Percentiles rank a stretch among this genome's conserved stretches.
Evolutionary conservation across 768 basidiomycete species (phyloP).

Genomic region (Rhodotorula paludigena): DNA sequence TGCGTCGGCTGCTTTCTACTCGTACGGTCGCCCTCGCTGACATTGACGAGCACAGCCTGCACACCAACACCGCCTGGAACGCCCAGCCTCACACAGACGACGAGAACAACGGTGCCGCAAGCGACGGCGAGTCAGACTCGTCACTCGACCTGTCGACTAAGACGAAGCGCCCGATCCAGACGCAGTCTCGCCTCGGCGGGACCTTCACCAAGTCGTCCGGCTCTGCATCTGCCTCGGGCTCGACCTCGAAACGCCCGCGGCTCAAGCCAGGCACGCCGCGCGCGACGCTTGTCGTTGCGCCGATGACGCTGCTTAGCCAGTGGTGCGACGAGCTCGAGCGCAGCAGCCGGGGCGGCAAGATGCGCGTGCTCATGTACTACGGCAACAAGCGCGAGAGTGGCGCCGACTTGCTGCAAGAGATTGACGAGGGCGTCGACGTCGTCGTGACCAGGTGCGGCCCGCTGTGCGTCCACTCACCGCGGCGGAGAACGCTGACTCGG

Average conservation of each 20-base stretch:
- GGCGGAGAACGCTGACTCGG: not conserved
- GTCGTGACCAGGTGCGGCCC: conserved; percentile 60
- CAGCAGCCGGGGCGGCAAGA: conserved; percentile 51
- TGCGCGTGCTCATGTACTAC: conserved; percentile 75
- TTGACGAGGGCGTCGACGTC: conserved; percentile 62
- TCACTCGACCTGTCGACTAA: not conserved
- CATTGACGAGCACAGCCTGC: conserved; percentile 8
- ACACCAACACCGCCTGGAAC: conserved; percentile 33
- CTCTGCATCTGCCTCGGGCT: not conserved
- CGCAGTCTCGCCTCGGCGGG: not conserved
- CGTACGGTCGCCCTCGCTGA: not conserved
- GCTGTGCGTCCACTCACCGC: not conserved
- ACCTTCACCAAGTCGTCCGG: not conserved
- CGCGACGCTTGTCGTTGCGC: conserved; percentile 78
- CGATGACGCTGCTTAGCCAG: conserved; percentile 82
- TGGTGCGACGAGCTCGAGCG: conserved; percentile 89
- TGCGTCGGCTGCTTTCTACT: conserved; percentile 42
- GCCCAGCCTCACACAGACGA: not conserved
- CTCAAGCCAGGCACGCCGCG: conserved; percentile 25
- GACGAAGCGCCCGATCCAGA: not conserved
- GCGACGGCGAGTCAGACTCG: not conserved
- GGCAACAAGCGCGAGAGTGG: conserved; percentile 71
- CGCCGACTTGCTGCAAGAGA: conserved; percentile 54
- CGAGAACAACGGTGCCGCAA: not conserved
- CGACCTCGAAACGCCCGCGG: not conserved